These are phyloP conservation scores for Hymenoscyphus albidus DNA, from an alignment of 2,329 filamentous ascomycete species.

Conservation along the genomic window DNA sequence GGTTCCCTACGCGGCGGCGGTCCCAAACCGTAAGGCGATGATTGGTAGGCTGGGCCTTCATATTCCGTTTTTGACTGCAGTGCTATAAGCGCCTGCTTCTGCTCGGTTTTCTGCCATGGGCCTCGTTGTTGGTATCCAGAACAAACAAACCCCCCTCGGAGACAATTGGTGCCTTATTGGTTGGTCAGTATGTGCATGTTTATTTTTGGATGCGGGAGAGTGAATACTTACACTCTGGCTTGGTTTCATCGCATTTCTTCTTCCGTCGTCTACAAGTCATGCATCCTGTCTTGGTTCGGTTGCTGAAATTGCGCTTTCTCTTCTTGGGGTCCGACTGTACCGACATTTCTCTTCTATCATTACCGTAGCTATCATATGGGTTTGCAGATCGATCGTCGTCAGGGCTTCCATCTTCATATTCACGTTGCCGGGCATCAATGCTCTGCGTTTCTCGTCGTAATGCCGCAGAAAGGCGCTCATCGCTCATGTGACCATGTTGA, in stretches of 20 bases:
- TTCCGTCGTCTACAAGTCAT: slow-evolving; percentile 88
- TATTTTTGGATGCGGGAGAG: slow-evolving; percentile 10
- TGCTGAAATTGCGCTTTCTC: slow-evolving; percentile 80
- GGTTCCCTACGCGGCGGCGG: slow-evolving; percentile 44
- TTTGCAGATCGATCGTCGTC: slow-evolving; percentile 37
- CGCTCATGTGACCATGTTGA: slow-evolving; percentile 44
- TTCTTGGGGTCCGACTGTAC: slow-evolving; percentile 63
- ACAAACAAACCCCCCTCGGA: slow-evolving; percentile 84
- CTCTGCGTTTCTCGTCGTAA: slow-evolving; percentile 46
- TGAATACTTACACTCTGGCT: slow-evolving; percentile 75
- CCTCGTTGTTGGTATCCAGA: slow-evolving; percentile 82
- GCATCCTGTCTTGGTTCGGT: slow-evolving; percentile 92
- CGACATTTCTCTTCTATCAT: slow-evolving; percentile 31
- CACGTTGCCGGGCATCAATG: slow-evolving; percentile 36
- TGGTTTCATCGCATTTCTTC: slow-evolving; percentile 96
- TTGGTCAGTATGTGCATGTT: slow-evolving; percentile 10
- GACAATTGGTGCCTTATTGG: slow-evolving; percentile 74
- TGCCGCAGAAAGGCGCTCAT: slow-evolving; percentile 48
- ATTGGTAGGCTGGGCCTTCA: slow-evolving; percentile 49
- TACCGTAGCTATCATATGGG: slow-evolving; percentile 35
- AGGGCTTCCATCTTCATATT: slow-evolving; percentile 36
- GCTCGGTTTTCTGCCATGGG: slow-evolving; percentile 73
- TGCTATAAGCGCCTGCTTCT: slow-evolving; percentile 63
- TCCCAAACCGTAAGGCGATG: slow-evolving; percentile 49
- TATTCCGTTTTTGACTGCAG: slow-evolving; percentile 77